Evolutionary conservation across 2,329 filamentous ascomycete genomes (phyloP), one percentile per base, ranked within the genome.

Genomic region (Penicillium paneum): DNA sequence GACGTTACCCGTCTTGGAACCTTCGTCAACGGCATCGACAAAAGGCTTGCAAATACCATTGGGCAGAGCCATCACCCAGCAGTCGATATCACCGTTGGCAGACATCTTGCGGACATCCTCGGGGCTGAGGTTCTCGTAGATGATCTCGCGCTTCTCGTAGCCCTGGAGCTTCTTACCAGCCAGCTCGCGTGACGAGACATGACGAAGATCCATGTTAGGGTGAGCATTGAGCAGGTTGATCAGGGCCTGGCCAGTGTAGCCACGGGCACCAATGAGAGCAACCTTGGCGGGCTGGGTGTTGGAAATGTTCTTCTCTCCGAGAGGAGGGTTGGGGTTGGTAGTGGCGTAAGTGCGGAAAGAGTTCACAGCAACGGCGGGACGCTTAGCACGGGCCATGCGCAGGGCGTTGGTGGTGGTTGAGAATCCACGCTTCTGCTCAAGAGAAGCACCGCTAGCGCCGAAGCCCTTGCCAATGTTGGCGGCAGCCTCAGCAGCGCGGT

Each of bases 41-140:
- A 88, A 99, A 0, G 94, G 92, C 77, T 91, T 89, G 83, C 91
- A 97, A 46, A 96, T 91, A 57, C 90, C 90, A 69, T 97, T 99
- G 41, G 93, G 94, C 29, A 97, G 84, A 34, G 94, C 94, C 90
- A 97, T 94, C 41, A 97, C 90, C 92, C 92, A 97, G 76, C 90
- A 94, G 77, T 97, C 93, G 46, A 97, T 86, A 67, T 92, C 84
- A 48, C 89, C 89, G 31, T 87, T 85, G 71, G 89, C 86, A 59
- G 94, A 90, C 83, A 97, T 90, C 54, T 86, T 82, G 59, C 86
- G 85, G 12, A 96, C 87, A 63, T 97, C 93, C 62, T 97, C 93
- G 7, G 91, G 84, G 52, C 83, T 86, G 41, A 97, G 80, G 72
- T 91, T 96, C 74, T 96, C 91, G 75, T 99, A 99, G 59, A 85